Base-by-base conservation (phyloP, 2,329 filamentous ascomycete genomes). In the Verruconis gallopava region DNA sequence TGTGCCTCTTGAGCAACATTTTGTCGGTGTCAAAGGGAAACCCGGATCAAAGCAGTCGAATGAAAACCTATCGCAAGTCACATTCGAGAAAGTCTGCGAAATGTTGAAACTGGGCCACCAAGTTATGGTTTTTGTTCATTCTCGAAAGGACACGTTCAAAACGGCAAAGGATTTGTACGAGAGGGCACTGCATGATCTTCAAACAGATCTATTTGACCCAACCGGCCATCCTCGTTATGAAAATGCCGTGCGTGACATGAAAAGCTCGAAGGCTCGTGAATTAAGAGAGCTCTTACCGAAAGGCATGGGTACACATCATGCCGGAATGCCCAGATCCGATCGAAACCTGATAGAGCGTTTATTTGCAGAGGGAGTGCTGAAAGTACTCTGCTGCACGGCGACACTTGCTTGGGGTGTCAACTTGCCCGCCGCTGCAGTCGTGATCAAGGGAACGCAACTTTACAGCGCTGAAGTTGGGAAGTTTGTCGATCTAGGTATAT, bases 391-490 rank as follows among this genome's bases (percentile, higher is more conserved):
- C 69, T 98, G 93, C 76, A 98, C 91, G 2, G 91, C 91, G 9
- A 98, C 91, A 1, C 71, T 98, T 19, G 91, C 91, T 1, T 98
- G 91, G 91, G 91, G 91, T 77, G 89, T 98, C 56, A 98, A 98
- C 61, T 75, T 98, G 61, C 91, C 91, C 1, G 91, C 91, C 22
- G 91, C 91, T 0, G 93, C 91, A 0, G 91, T 98, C 39, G 75
- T 98, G 41, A 98, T 98, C 71, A 98, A 98, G 59, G 91, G 91
- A 13, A 98, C 91, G 0, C 89, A 96, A 55, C 75, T 98, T 0
- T 98, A 98, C 63, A 96, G 88, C 57, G 81, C 91, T 0, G 85
- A 95, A 57, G 89, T 93, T 40, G 91, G 91, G 61, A 94, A 93
- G 61, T 96, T 95, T 51, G 81, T 95, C 15, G 91, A 98, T 55